Conservation (phyloP, 2,329 filamentous ascomycete species). For the Aspergillus carbonarius region DNA sequence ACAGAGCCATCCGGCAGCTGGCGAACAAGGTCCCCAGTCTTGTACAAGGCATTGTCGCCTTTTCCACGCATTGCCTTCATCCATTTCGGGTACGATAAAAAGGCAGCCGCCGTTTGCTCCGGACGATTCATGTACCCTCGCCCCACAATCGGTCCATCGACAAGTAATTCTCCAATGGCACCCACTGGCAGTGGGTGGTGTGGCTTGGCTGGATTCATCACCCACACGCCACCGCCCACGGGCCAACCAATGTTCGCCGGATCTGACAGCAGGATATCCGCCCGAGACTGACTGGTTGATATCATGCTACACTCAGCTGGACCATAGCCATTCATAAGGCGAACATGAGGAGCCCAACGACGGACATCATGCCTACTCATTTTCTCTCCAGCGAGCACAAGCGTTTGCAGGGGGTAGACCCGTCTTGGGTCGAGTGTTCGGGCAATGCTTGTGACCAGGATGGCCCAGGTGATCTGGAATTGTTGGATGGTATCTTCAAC, state of each 20-base stretch:
- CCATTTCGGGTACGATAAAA: not conserved
- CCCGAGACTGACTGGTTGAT: not conserved
- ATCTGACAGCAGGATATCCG: constrained; percentile 7
- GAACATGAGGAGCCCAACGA: not conserved
- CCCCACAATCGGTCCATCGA: not conserved
- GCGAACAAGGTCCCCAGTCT: not conserved
- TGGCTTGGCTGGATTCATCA: not conserved
- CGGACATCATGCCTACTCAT: not conserved
- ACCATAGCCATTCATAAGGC: not conserved
- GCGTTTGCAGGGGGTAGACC: constrained; percentile 9
- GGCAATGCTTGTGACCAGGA: constrained; percentile 38
- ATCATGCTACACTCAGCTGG: constrained; percentile 3
- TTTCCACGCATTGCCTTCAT: not conserved
- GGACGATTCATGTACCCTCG: not conserved
- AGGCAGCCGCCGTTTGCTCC: not conserved
- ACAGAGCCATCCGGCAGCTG: not conserved
- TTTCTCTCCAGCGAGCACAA: constrained; percentile 12
- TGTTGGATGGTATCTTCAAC: constrained; percentile 6
- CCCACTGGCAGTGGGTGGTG: not conserved
- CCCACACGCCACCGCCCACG: not conserved
- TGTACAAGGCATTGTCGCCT: not conserved
- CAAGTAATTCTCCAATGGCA: not conserved
- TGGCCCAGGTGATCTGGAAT: constrained; percentile 36
- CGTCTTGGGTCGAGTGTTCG: constrained; percentile 18
- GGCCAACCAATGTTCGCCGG: not conserved